A percentile compares a stretch with the other conserved stretches of the same genome.
Conservation (phyloP, 768 basidiomycete genomes). For the Calocybe indica region DNA sequence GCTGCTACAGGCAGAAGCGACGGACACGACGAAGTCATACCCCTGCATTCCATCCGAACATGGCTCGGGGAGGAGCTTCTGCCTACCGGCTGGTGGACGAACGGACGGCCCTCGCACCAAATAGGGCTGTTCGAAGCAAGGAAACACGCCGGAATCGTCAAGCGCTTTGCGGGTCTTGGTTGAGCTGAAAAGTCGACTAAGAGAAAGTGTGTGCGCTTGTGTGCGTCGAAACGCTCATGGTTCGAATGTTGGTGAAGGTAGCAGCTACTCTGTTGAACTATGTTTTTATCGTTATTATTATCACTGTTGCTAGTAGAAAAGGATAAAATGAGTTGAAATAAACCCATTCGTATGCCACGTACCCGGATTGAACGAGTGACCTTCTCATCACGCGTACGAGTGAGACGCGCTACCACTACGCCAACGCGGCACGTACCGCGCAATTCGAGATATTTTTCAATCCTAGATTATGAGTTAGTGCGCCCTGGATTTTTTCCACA, state of each 20-base stretch:
- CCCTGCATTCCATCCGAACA: conserved; percentile 12
- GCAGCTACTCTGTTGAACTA: no score
- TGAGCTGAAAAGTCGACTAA: conserved; percentile 1
- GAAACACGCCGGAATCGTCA: background rate
- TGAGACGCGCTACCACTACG: conserved; percentile 11
- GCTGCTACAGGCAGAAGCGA: conserved; percentile 10
- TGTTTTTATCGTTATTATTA: no score
- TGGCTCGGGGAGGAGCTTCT: conserved; percentile 59
- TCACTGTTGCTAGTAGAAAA: no score
- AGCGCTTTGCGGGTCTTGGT: conserved; percentile 2
- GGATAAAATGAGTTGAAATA: no score
- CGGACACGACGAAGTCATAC: conserved; percentile 18
- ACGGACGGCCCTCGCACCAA: conserved; percentile 17
- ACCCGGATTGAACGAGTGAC: conserved; percentile 12
- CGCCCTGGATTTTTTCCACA: no score
- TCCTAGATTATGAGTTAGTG: no score
- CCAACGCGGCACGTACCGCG: conserved; percentile 5
- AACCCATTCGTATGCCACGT: conserved; percentile 2
- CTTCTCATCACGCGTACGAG: conserved; percentile 9
- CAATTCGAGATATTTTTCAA: no score
- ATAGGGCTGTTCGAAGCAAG: conserved; percentile 22
- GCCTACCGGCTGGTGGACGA: conserved; percentile 50
- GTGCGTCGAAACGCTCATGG: no score
- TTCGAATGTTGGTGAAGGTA: no score
- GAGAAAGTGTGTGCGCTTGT: no score